Evolutionary conservation across 306 rosid species (phyloP), one percentile per base, ranked within the genome.

Genomic region (Corylus avellana): DNA sequence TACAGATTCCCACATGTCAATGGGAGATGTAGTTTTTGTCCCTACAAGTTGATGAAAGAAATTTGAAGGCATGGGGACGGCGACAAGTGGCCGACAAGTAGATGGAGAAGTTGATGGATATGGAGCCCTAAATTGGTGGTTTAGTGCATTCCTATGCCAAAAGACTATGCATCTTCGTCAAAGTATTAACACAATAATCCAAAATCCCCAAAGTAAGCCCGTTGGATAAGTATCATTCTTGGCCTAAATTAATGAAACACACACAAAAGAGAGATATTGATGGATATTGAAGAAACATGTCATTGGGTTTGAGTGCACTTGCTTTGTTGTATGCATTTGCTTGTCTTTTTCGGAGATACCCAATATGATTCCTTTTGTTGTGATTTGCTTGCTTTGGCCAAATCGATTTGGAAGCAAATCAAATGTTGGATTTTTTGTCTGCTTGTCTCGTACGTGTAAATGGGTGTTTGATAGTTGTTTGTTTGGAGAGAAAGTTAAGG

Each of bases 41-140:
- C 47, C 35, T 22, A 67, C 57, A 51, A 14, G 18, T 44, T 56
- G 48, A 42, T 46, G 9, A 32, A 55, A 37, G 5, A 1, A 42
- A 32, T 32, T 32, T 32, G 35, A 42, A 42, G 64, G 51, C 62
- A 69, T 76, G 62, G 78, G 57, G 80, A 74, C 59, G 59, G 44
- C 47, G 80, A 81, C 89, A 77, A 81, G 74, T 85, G 89, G 87
- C 84, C 90, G 83, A 84, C 92, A 86, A 46, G 14, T 63, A 50
- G 70, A 82, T 86, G 74, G 62, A 35, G 57, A 64, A 46, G 16
- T 72, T 50, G 72, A 82, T 73, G 20, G 25, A 22, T 73, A 58
- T 59, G 55, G 56, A 14, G 42, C 47, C 69, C 37, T 16, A 37
- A 22, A 55, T 37, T 16, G 76, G 71, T 66, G 48, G 12, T 22